Conservation (phyloP, 352 stramenopile species). For the Phytophthora litchii region DNA sequence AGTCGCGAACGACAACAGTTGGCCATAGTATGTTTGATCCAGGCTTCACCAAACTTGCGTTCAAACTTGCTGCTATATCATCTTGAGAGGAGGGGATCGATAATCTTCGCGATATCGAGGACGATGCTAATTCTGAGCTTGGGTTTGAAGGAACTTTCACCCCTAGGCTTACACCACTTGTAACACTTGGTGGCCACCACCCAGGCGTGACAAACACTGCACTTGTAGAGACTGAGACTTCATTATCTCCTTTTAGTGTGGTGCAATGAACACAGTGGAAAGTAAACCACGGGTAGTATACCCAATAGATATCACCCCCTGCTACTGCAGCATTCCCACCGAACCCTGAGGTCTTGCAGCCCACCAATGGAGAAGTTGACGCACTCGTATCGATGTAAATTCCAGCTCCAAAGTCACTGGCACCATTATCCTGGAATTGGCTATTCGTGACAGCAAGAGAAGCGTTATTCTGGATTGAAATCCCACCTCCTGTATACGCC, state of each 20-base stretch:
- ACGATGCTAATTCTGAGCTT: not conserved
- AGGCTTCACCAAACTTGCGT: slow-evolving; percentile 20
- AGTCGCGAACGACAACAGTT: slow-evolving; percentile 65
- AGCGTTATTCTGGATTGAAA: slow-evolving; percentile 49
- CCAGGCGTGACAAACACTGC: slow-evolving; percentile 43
- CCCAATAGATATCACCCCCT: slow-evolving; percentile 66
- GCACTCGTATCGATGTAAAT: slow-evolving; percentile 55
- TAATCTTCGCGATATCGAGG: slow-evolving; percentile 12
- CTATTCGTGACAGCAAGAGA: slow-evolving; percentile 30
- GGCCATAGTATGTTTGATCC: slow-evolving; percentile 48
- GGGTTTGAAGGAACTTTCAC: slow-evolving; percentile 19
- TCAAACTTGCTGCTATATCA: not conserved
- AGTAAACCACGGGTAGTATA: slow-evolving; percentile 49
- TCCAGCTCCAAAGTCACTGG: slow-evolving; percentile 55
- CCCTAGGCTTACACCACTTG: slow-evolving; percentile 61
- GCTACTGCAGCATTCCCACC: slow-evolving; percentile 44
- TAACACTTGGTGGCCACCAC: slow-evolving; percentile 69
- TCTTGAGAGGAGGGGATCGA: slow-evolving; percentile 1
- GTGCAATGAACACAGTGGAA: slow-evolving; percentile 45
- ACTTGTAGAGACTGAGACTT: slow-evolving; percentile 42
- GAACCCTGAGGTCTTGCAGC: slow-evolving; percentile 27
- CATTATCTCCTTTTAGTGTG: not conserved
- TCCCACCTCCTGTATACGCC: slow-evolving; percentile 54
- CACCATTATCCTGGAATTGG: slow-evolving; percentile 47
- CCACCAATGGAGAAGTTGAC: slow-evolving; percentile 9